Conservation (phyloP, 2,329 filamentous ascomycete genomes). For the Decorospora gaudefroyi region DNA sequence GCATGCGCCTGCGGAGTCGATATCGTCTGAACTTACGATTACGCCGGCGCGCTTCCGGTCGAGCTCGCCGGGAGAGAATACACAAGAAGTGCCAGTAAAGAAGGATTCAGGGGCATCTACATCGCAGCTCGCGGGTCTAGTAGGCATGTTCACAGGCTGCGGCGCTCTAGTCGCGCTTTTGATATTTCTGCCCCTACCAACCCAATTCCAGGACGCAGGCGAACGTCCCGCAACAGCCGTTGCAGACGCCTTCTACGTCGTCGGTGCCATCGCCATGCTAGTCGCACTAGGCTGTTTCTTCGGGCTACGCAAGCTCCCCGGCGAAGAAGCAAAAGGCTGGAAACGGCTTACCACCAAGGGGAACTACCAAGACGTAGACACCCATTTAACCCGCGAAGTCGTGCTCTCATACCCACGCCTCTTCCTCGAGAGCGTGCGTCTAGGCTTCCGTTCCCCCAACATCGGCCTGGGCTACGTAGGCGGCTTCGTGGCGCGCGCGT, state of each 20-base stretch:
- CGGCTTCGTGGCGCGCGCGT: conserved; percentile 91
- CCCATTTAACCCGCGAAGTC: conserved; percentile 54
- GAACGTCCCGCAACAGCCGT: conserved; percentile 75
- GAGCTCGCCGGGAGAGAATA: conserved; percentile 24
- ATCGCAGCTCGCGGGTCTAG: conserved; percentile 77
- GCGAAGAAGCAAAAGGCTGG: conserved; percentile 80
- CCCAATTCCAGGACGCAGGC: conserved; percentile 74
- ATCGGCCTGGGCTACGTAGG: conserved; percentile 90
- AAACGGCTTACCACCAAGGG: conserved; percentile 44
- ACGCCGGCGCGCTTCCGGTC: conserved; percentile 62
- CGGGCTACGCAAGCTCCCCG: conserved; percentile 69
- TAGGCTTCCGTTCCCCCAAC: conserved; percentile 74
- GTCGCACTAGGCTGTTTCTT: conserved; percentile 78
- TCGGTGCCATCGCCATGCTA: conserved; percentile 70
- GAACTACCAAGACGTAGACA: conserved; percentile 27
- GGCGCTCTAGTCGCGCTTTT: conserved; percentile 83
- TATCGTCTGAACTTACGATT: conserved; percentile 75
- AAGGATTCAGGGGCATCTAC: conserved; percentile 51
- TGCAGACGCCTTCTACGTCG: conserved; percentile 83
- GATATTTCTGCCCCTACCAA: conserved; percentile 85
- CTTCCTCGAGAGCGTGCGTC: conserved; percentile 50
- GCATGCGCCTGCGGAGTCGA: conserved; percentile 66
- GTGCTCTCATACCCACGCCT: conserved; percentile 60
- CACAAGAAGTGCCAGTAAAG: conserved; percentile 15
- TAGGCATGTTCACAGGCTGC: conserved; percentile 89